Base-by-base conservation (phyloP, 768 basidiomycete species). In the Hygrocybe coccinea region DNA sequence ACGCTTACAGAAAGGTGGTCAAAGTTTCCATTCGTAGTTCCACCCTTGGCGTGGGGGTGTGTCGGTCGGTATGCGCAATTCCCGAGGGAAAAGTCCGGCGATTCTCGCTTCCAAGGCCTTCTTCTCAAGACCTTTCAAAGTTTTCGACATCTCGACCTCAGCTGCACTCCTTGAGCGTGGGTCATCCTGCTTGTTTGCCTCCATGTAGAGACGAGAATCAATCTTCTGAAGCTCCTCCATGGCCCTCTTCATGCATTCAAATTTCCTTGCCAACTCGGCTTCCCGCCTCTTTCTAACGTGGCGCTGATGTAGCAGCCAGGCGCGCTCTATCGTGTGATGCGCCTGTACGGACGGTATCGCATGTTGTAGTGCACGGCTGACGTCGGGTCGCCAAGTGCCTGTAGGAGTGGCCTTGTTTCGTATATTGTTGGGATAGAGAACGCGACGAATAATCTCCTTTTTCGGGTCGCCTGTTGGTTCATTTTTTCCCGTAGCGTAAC, bases 331-430 rank as follows among this genome's bases (percentile, higher is more conserved):
- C 2, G 92, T 97, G 59, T 92, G 82, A 72, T 97, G 91, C 0
- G 90, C 92, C 68, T 95, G 92, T 4, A 78, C 81, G 2, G 90
- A 91, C 11, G 91, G 91, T 50, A 97, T 87, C n/a, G 90, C 90
- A 52, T 79, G 80, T 60, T 89, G 85, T 14, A 97, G 73, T 8
- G 90, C 85, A 48, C 76, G 80, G 35, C 79, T 82, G 25, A 91
- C 87, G 68, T 92, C 85, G 39, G 85, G 84, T 55, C 91, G 83
- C 87, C 92, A 91, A 54, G 86, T 81, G 10, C 92, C 92, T 2
- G 83, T 86, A 2, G 92, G 92, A 17, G 86, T 79, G 22, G 59
- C 46, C 25, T 43, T 79, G 65, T 82, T 86, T 57, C 84, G 84
- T 52, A 88, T 68, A 65, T 87, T 89, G 41, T 79, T 74, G 1